Evolutionary conservation across 768 basidiomycete genomes (phyloP).

Genomic region (Kockovaella imperatae): DNA sequence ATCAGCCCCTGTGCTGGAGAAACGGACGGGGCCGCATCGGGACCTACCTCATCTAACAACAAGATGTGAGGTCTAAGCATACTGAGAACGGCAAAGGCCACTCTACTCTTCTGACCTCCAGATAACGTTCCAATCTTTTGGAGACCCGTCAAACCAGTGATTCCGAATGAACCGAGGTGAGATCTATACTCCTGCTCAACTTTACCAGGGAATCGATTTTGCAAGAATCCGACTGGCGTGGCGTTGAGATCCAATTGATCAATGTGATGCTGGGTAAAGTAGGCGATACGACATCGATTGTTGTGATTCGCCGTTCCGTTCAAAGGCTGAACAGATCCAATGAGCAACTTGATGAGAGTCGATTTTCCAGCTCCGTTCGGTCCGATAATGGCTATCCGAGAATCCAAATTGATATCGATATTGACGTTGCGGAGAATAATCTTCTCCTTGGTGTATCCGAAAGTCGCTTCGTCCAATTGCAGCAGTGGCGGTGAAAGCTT

Average conservation of each 20-base stretch:
- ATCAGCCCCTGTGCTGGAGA: too few species aligned
- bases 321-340: constrained; percentile 67
- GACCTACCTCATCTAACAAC: constrained; percentile 77
- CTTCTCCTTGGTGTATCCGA: constrained; percentile 75
- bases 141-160: constrained; percentile 81
- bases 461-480: constrained; percentile 82
- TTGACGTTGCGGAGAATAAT: constrained; percentile 69
- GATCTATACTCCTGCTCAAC: constrained; percentile 90
- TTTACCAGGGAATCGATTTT: constrained; percentile 83
- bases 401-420: constrained; percentile 89
- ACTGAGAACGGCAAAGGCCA: constrained; percentile 81
- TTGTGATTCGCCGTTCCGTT: constrained; percentile 79
- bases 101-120: constrained; percentile 93
- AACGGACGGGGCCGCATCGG: too few species aligned
- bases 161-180: constrained; percentile 96
- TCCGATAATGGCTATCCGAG: constrained; percentile 88
- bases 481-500: constrained; percentile 94
- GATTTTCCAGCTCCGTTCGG: constrained; percentile 96
- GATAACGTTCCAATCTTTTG: constrained; percentile 85
- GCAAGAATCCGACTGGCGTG: constrained; percentile 90
- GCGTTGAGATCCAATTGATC: constrained; percentile 74
- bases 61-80: constrained; percentile 84
- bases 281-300: constrained; percentile 66
- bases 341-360: constrained; percentile 89
- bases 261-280: constrained; percentile 62